Evolutionary conservation across 2,329 filamentous ascomycete species (phyloP).

Genomic region (Lecanosticta acicola): DNA sequence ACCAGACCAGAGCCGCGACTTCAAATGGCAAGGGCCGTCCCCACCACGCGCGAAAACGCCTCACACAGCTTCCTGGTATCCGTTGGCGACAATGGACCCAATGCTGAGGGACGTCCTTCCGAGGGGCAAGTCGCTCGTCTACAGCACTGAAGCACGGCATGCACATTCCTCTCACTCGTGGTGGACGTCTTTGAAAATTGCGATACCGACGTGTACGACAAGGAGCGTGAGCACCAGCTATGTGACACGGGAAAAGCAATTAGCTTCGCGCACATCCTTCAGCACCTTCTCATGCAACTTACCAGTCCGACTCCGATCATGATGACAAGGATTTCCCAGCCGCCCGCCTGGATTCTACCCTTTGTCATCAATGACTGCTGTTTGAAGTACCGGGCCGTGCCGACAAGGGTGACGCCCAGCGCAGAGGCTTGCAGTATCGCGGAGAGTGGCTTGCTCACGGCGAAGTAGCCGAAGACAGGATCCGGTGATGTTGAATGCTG

Average conservation of each 20-base stretch:
- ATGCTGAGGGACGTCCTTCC: neutral
- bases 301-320: constrained; percentile 46
- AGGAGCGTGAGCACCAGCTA: constrained; percentile 21
- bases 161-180: neutral
- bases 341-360: constrained; percentile 54
- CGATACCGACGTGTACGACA: constrained; percentile 19
- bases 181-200: constrained; percentile 9
- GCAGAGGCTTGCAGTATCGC: constrained; percentile 46
- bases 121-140: neutral
- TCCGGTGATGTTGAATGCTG: constrained; percentile 45
- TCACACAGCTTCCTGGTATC: neutral
- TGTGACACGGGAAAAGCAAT: neutral
- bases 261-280: neutral
- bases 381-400: constrained; percentile 55
- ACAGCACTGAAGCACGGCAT: neutral
- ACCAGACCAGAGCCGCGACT: no score
- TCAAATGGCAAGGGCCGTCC: no score
- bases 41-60: neutral
- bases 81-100: neutral
- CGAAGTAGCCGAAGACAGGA: constrained; percentile 53
- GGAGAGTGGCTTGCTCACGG: constrained; percentile 56
- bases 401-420: constrained; percentile 48
- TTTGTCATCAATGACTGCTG: constrained; percentile 55
- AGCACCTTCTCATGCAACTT: constrained; percentile 28
- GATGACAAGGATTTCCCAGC: constrained; percentile 53